Evolutionary conservation across 164 flowering plant genomes (phyloP).

Genomic region (Vitis amurensis): DNA sequence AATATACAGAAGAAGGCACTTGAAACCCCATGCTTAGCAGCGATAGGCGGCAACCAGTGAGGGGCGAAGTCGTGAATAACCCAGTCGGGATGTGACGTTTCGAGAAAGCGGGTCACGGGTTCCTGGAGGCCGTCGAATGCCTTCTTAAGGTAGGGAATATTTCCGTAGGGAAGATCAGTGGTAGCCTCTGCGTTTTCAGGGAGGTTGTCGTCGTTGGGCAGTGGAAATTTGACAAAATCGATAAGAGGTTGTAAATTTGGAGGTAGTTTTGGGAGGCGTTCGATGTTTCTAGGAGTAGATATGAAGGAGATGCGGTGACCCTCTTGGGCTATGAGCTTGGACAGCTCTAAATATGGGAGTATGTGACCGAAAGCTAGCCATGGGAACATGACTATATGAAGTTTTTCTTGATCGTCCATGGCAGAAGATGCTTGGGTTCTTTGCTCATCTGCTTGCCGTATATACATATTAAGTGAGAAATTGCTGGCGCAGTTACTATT

Average conservation of each 20-base stretch:
- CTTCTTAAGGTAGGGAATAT: slow-evolving; percentile 18
- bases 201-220: slow-evolving; percentile 12
- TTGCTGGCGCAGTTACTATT: no score
- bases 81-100: slow-evolving; percentile 21
- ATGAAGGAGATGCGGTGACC: slow-evolving; percentile 40
- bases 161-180: slow-evolving; percentile 20
- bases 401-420: neutral
- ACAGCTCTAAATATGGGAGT: slow-evolving; percentile 42
- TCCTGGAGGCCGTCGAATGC: slow-evolving; percentile 23
- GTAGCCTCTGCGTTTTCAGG: slow-evolving; percentile 32
- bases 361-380: slow-evolving; percentile 49
- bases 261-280: slow-evolving; percentile 26
- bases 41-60: slow-evolving; percentile 30
- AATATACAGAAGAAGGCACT: slow-evolving; percentile 20
- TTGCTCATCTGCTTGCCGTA: no score
- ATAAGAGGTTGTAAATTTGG: slow-evolving; percentile 8
- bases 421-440: no score
- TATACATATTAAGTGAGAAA: no score
- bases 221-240: slow-evolving; percentile 16
- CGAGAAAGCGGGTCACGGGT: slow-evolving; percentile 12
- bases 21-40: slow-evolving; percentile 16
- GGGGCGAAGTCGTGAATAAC: slow-evolving; percentile 36
- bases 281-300: slow-evolving; percentile 29
- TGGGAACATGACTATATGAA: slow-evolving; percentile 32
- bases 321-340: slow-evolving; percentile 33